These are phyloP conservation scores for Salix viminalis DNA, from an alignment of 345 rosid species.

Conservation along the genomic window DNA sequence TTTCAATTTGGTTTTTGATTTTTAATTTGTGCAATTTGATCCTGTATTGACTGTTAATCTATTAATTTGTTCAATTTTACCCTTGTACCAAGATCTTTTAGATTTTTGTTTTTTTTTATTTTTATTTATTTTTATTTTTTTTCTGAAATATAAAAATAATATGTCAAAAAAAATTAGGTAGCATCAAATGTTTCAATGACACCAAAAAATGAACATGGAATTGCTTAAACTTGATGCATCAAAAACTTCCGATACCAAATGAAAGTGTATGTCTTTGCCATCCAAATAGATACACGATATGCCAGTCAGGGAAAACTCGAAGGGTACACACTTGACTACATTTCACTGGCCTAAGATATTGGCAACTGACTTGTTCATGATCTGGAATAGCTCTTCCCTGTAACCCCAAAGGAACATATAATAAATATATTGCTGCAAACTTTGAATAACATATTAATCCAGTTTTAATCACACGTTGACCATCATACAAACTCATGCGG, in stretches of 20 bases:
- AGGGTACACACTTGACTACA: neutral
- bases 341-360: conserved; percentile 58
- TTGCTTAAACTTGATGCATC: neutral
- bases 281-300: neutral
- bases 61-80: too few species aligned
- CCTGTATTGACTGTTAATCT: too few species aligned
- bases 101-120: too few species aligned
- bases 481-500: neutral
- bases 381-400: conserved; percentile 75
- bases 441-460: neutral
- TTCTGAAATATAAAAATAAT: too few species aligned
- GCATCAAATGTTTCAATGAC: too few species aligned
- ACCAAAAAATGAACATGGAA: neutral
- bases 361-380: conserved; percentile 55
- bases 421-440: neutral
- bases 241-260: neutral
- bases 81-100: too few species aligned
- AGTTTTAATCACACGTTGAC: neutral
- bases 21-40: too few species aligned
- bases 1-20: too few species aligned
- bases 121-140: too few species aligned
- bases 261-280: neutral
- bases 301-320: neutral
- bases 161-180: too few species aligned
- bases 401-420: neutral